Evolutionary conservation across 345 rosid genomes (phyloP).

Genomic region (Acer yangbiense): DNA sequence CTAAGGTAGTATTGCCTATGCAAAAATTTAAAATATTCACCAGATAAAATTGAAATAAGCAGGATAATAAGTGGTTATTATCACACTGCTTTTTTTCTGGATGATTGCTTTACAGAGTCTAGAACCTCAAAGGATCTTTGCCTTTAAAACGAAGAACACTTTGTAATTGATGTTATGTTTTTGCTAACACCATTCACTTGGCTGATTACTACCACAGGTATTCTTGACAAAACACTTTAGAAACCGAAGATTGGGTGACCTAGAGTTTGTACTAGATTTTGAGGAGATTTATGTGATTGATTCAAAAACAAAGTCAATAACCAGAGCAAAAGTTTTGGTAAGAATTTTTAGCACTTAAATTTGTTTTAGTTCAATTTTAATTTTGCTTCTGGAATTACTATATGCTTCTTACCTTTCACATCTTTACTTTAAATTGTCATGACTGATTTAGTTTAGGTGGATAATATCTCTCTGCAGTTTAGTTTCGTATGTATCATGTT

Average conservation of each 20-base stretch:
- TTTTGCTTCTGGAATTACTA: background rate
- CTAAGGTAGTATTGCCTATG: background rate
- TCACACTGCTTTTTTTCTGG: background rate
- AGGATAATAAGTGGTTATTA: background rate
- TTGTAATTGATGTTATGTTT: background rate
- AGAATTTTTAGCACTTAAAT: conserved; percentile 17
- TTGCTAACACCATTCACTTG: background rate
- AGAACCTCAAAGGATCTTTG: background rate
- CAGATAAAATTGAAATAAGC: background rate
- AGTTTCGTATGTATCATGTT: background rate
- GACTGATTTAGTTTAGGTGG: conserved; percentile 1
- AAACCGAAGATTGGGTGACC: conserved; percentile 75
- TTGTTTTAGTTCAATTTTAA: background rate
- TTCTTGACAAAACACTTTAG: conserved; percentile 87
- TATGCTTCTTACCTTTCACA: background rate
- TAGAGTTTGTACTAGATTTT: conserved; percentile 86
- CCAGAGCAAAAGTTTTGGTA: conserved; percentile 92
- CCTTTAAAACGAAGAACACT: background rate
- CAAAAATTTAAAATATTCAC: background rate
- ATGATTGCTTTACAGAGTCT: background rate
- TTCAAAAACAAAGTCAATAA: conserved; percentile 84
- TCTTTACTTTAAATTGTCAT: background rate
- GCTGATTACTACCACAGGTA: conserved; percentile 47
- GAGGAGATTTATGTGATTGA: conserved; percentile 94
- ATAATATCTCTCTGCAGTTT: background rate